Base-by-base conservation (phyloP, 371 early-diverging fungal genomes). In the Vairimorpha apis region DNA sequence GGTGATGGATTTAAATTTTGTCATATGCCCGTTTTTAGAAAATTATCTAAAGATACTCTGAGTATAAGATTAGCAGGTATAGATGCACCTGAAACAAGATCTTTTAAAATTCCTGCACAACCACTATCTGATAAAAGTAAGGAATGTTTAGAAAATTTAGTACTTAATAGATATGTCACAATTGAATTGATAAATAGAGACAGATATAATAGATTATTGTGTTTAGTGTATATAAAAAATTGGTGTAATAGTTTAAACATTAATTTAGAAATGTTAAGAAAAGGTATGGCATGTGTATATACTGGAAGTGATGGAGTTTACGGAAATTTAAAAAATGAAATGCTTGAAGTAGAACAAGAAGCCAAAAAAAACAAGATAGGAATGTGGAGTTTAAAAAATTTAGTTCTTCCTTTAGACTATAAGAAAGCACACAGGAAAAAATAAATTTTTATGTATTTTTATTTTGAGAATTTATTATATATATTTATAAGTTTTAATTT, bases 21-120 rank as follows among this genome's bases (percentile, higher is more conserved):
- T 18, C 79, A 78, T 38, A 59, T 33, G 0, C 73, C 77, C 13
- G 30, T 41, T 1, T 53, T 77, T 12, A 41, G 68, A 49, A 33
- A 23, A 8, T 5, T 16, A 1, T 83, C 81, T 73, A 81, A 86
- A 18, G 83, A 86, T 65, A 88, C 87, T 7, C 82, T 88, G 5
- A 82, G 84, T 18, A 81, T 89, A 18, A 86, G 90, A 33, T 68
- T 90, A 16, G 88, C 88, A 18, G 89, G 89, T 21, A 86, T 90
- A 0, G 90, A 90, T 82, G 89, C 90, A 1, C 90, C 90, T 0
- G 90, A 90, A 82, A 84, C 81, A 8, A 85, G 87, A 32, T 86
- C 86, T 76, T 90, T 89, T 80, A 88, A 87, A 4, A 87, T 86
- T 86, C 87, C 87, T 1, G 86, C 85, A 12, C 90, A 90, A 60